Percentiles rank a stretch among this genome's conserved stretches.
Evolutionary conservation across 306 rosid species (phyloP).

Genomic region (Astragalus glycyphyllos): DNA sequence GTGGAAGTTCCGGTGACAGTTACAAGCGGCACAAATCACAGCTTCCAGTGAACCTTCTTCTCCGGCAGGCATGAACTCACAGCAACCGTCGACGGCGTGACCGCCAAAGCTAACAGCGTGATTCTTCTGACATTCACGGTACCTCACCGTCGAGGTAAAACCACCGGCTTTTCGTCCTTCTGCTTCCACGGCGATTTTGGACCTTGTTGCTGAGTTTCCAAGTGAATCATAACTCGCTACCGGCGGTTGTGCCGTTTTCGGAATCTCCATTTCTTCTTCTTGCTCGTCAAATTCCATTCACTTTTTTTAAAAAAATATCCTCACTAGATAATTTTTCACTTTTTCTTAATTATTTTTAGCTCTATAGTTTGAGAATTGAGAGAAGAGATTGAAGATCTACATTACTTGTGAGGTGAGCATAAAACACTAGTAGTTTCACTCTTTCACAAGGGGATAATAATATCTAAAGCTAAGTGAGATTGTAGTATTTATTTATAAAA

Average conservation of each 20-base stretch:
- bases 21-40: conserved; percentile 91
- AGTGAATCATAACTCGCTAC: conserved; percentile 54
- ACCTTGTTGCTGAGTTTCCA: conserved; percentile 39
- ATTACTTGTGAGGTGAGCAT: background rate
- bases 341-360: background rate
- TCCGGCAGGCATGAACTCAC: conserved; percentile 91
- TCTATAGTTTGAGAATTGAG: conserved; percentile 13
- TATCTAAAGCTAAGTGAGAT: conserved; percentile 34
- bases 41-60: conserved; percentile 86
- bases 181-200: conserved; percentile 36
- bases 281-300: conserved; percentile 82
- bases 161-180: conserved; percentile 51
- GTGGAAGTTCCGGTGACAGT: conserved; percentile 96
- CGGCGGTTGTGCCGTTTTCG: conserved; percentile 48
- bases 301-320: background rate
- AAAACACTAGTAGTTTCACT: conserved; percentile 5
- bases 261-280: conserved; percentile 66
- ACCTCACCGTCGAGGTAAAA: conserved; percentile 40
- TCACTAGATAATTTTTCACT: background rate
- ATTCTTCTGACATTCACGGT: conserved; percentile 87
- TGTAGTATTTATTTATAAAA: conserved; percentile 23
- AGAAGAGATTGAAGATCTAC: conserved; percentile 38
- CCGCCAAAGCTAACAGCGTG: conserved; percentile 84
- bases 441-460: conserved; percentile 43
- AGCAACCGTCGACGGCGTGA: conserved; percentile 91